Percentiles rank a stretch among this genome's conserved stretches.
phyloP scores from a whole-genome alignment of 495 filamentous ascomycete genomes.

The Aspergillus sparsus region DNA sequence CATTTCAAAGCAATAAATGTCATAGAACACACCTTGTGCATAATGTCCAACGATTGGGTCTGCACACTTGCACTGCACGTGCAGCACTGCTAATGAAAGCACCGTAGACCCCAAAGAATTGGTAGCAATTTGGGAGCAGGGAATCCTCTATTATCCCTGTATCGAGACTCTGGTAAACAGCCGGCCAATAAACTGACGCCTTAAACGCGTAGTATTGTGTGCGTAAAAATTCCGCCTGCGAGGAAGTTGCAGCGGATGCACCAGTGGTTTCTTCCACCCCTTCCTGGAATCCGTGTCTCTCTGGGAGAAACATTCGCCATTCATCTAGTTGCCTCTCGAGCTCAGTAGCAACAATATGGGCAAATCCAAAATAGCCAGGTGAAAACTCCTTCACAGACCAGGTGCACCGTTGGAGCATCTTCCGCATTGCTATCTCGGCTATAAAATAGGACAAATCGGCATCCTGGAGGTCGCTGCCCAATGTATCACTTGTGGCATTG shows the following conservation, averaged over 20 bases:
- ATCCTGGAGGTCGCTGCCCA: not conserved
- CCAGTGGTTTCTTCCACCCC: not conserved
- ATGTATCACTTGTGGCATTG: not conserved
- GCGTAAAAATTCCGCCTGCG: conserved; percentile 7
- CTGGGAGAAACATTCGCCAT: conserved; percentile 11
- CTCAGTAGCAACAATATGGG: conserved; percentile 9
- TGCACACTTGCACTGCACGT: not conserved
- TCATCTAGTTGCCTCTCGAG: conserved; percentile 13
- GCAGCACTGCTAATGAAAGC: conserved; percentile 1
- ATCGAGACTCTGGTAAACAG: not conserved
- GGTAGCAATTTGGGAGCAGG: not conserved
- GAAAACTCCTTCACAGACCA: not conserved
- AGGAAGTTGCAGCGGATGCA: not conserved
- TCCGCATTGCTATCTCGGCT: conserved; percentile 16
- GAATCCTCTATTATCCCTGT: not conserved
- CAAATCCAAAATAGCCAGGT: not conserved
- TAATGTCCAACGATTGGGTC: conserved; percentile 8
- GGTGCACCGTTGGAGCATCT: conserved; percentile 16
- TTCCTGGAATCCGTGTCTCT: not conserved
- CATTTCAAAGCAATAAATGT: not conserved
- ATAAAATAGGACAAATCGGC: conserved; percentile 13
- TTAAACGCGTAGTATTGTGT: conserved; percentile 13
- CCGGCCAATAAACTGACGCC: conserved; percentile 16
- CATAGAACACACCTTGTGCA: not conserved
- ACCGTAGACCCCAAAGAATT: not conserved